phyloP scores from a whole-genome alignment of 2,329 filamentous ascomycete species.

The Aureobasidium subglaciale region DNA sequence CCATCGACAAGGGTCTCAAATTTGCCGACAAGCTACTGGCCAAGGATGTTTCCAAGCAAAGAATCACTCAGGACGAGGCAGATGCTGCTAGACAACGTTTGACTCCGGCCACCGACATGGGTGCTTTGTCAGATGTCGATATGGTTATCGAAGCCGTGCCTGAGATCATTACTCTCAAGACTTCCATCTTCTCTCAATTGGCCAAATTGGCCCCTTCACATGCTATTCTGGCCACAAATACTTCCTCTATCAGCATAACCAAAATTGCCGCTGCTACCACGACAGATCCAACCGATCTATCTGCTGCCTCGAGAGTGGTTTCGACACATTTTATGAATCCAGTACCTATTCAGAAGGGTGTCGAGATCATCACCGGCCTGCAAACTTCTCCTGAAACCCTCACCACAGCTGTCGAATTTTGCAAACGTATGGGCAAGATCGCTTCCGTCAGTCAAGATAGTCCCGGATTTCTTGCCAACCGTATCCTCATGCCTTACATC shows the following conservation, averaged over 20 bases:
- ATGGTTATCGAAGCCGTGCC: slow-evolving; percentile 98
- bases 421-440: slow-evolving; percentile 88
- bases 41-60: slow-evolving; percentile 85
- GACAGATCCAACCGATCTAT: slow-evolving; percentile 71
- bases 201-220: slow-evolving; percentile 76
- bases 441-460: slow-evolving; percentile 80
- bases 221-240: slow-evolving; percentile 92
- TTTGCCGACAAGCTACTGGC: slow-evolving; percentile 92
- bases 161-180: slow-evolving; percentile 82
- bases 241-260: slow-evolving; percentile 96
- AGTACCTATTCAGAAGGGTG: slow-evolving; percentile 90
- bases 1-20: slow-evolving; percentile 79
- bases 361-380: slow-evolving; percentile 92
- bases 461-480: slow-evolving; percentile 90
- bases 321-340: slow-evolving; percentile 99
- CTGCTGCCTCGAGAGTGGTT: slow-evolving; percentile 78
- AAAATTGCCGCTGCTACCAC: slow-evolving; percentile 80
- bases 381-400: slow-evolving; percentile 82
- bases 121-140: slow-evolving; percentile 74
- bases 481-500: slow-evolving; percentile 98
- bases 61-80: slow-evolving; percentile 75
- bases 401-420: slow-evolving; percentile 75
- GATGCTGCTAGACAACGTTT: slow-evolving; percentile 65
- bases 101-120: slow-evolving; percentile 62
- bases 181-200: slow-evolving; percentile 75